These are phyloP conservation scores for Sordaria brevicollis DNA, from an alignment of 495 filamentous ascomycete species.

Conservation along the genomic window DNA sequence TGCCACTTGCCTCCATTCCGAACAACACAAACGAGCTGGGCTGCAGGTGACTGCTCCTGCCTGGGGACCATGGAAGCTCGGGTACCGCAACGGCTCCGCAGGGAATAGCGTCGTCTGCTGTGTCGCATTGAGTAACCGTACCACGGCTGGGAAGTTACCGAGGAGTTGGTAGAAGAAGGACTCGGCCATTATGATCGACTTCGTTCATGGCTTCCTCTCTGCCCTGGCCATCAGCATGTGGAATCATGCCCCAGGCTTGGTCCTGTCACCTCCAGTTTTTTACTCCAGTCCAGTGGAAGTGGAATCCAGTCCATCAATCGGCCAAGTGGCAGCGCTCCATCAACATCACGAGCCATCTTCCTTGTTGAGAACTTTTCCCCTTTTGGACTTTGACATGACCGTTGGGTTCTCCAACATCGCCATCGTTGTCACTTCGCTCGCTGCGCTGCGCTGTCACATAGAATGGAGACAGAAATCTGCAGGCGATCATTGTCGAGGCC, in stretches of 20 bases:
- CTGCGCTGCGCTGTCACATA: background rate
- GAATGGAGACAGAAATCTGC: background rate
- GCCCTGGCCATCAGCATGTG: background rate
- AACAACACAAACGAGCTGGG: background rate
- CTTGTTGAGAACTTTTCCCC: background rate
- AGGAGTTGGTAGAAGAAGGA: background rate
- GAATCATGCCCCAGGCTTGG: background rate
- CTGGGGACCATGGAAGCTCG: background rate
- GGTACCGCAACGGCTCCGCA: background rate
- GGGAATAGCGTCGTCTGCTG: background rate
- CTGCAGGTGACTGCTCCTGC: no score
- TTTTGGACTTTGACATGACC: background rate
- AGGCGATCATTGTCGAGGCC: background rate
- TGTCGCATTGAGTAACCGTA: background rate
- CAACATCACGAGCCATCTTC: background rate
- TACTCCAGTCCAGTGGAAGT: background rate
- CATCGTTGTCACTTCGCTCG: background rate
- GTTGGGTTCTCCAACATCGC: background rate
- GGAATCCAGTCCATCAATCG: background rate
- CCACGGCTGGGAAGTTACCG: background rate
- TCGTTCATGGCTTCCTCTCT: background rate
- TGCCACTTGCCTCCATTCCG: background rate
- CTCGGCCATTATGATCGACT: background rate
- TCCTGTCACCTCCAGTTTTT: background rate
- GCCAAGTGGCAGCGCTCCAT: background rate